Conservation (phyloP, 805 yeast genomes). For the Saccharomycopsis fibuligera region DNA sequence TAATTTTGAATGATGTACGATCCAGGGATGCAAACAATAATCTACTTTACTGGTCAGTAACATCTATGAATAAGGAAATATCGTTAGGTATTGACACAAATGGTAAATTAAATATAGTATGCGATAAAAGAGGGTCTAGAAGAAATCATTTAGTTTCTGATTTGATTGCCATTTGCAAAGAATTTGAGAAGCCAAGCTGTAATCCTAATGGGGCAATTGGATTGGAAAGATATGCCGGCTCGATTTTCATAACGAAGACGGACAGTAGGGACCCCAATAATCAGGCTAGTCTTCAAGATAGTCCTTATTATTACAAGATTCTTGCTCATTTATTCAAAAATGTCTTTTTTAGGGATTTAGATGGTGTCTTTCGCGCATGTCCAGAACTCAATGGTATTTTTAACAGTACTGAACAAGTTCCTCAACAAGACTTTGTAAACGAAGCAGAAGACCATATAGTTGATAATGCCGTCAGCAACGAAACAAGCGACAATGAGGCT, state of each 20-base stretch:
- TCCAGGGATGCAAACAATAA: not conserved
- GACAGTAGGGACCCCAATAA: not conserved
- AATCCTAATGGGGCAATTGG: conserved; percentile 2
- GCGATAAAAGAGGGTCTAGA: not conserved
- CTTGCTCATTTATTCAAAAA: conserved; percentile 16
- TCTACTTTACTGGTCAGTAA: not conserved
- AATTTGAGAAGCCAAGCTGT: not conserved
- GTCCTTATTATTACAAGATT: conserved; percentile 8
- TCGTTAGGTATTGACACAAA: not conserved
- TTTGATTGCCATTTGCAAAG: not conserved
- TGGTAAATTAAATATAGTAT: conserved; percentile 2
- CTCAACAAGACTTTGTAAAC: too few species aligned
- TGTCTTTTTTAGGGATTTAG: conserved; percentile 13
- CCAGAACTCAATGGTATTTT: not conserved
- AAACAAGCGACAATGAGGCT: too few species aligned
- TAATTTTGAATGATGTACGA: not conserved
- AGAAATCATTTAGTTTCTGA: not conserved
- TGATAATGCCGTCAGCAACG: too few species aligned
- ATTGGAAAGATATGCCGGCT: conserved; percentile 5
- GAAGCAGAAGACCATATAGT: too few species aligned
- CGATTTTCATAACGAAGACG: not conserved
- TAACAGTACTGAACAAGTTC: not conserved
- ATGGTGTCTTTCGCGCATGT: conserved; percentile 5
- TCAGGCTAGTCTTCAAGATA: not conserved
- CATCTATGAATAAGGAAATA: not conserved